These are phyloP conservation scores for Barbatosphaeria neglecta DNA, from an alignment of 495 filamentous ascomycete species.

Conservation along the genomic window DNA sequence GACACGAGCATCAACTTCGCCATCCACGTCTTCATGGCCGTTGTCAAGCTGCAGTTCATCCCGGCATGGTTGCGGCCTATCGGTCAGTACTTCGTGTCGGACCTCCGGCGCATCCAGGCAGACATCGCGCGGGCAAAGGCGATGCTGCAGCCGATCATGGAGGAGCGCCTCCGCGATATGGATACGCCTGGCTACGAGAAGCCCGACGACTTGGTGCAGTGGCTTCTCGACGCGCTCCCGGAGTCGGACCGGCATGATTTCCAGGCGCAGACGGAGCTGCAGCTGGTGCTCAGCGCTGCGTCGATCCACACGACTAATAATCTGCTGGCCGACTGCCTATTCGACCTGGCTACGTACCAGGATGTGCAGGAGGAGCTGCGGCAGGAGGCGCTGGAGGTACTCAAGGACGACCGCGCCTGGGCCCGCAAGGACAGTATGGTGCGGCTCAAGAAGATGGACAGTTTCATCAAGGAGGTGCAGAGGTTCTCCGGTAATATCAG, in stretches of 20 bases:
- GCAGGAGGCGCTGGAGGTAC: slow-evolving; percentile 31
- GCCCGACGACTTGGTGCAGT: slow-evolving; percentile 21
- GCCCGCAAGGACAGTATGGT: slow-evolving; percentile 24
- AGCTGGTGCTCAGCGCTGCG: slow-evolving; percentile 20
- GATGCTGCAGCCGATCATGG: slow-evolving; percentile 19
- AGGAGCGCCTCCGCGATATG: slow-evolving; percentile 15
- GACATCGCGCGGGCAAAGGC: slow-evolving; percentile 15
- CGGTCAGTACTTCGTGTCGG: slow-evolving; percentile 18
- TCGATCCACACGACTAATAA: slow-evolving; percentile 27
- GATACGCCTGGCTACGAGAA: slow-evolving; percentile 13
- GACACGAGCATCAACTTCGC: slow-evolving; percentile 23
- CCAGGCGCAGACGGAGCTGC: slow-evolving; percentile 16
- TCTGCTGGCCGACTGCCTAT: slow-evolving; percentile 23
- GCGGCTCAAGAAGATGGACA: slow-evolving; percentile 40
- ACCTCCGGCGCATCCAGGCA: slow-evolving; percentile 14
- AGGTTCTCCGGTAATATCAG: slow-evolving; percentile 30
- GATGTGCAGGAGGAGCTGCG: slow-evolving; percentile 37
- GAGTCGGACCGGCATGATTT: slow-evolving; percentile 18
- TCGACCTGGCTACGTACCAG: slow-evolving; percentile 37
- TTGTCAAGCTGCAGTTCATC: slow-evolving; percentile 25
- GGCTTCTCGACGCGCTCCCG: slow-evolving; percentile 19
- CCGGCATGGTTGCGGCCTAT: slow-evolving; percentile 22
- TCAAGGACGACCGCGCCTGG: slow-evolving; percentile 25
- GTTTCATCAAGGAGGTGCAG: slow-evolving; percentile 42
- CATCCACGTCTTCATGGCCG: slow-evolving; percentile 22